Base-by-base conservation (phyloP, 176 grass and related monocot genomes). In the Oryza coarctata region DNA sequence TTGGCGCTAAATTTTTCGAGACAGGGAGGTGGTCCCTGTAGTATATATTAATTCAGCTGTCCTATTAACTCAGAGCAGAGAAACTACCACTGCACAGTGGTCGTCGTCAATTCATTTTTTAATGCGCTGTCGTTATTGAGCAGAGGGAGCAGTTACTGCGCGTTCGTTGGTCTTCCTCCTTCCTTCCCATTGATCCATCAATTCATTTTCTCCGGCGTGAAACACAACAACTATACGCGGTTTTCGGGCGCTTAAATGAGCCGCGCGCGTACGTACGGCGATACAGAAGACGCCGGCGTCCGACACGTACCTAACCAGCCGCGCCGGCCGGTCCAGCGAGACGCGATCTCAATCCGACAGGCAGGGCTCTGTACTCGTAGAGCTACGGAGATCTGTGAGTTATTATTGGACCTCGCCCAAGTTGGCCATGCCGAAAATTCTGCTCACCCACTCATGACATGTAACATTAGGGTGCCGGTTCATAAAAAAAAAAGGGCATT, bases 1-100 rank as follows among this genome's bases (percentile, higher is more conserved):
- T 76, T 76, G 71, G 87, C 87, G 39, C 52, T 80, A 65, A 82
- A 82, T 35, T 36, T 65, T 5, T 44, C 8, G 71, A 58, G 17
- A 38, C 18, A 25, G 52, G n/a, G 3, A 17, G 31, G 20, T 57
- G 71, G 82, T 76, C 87, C 76, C 70, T 14, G n/a, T 14, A 39
- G 38, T 9, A 39, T 74, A 82, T 89, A 82, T 31, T 76, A 70
- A 85, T 74, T 70, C 64, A 12, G 49, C 70, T 64, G 50, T 9
- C 70, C n/a, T 30, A 65, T 64, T 80, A 49, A 88, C 2, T 84
- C 49, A 0, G 6, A 12, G 43, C 50, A 44, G 71, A 67, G 55
- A 25, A 60, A 60, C 55, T 23, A 25, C 55, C 9, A 60, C 22
- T 55, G 20, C 50, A 7, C 18, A n/a, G 50, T 55, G 50, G 50